Evolutionary conservation across 2,329 filamentous ascomycete genomes (phyloP), one percentile per base, ranked within the genome.

Genomic region (Diaporthe australafricana): DNA sequence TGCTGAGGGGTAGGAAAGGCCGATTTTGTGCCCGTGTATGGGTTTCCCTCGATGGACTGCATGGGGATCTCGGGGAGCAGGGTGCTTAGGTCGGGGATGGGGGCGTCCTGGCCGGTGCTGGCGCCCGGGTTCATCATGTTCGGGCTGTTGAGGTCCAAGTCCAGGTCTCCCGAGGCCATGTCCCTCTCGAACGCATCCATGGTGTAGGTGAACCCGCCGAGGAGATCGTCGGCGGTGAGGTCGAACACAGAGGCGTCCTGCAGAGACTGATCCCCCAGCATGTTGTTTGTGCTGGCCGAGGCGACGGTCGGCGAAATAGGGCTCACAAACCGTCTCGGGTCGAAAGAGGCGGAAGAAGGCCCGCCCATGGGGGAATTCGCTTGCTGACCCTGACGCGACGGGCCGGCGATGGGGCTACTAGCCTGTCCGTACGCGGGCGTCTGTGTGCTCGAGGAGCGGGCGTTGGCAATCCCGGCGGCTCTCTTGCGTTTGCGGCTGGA

Each of bases 31-130:
- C 27, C 65, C 3, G 65, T 30, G 42, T 50, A 50, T 14, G 25
- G 32, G 32, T 50, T 16, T 12, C 17, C 12, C 53, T 69, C 53
- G 17, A 60, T 17, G 14, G 67, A 69, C 53, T 50, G 53, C 5
- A 69, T 0, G 16, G 53, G 67, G 12, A 38, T 2, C 14, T 69
- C 32, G 2, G 53, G 42, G 14, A 60, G 9, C 2, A 60, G 17
- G 1, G 40, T 11, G 22, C 9, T 22, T 2, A 27, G 6, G 6
- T 50, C 16, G 9, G 52, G 38, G 14, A 47, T 11, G n/a, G 6
- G 12, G 4, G 40, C 7, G 42, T 12, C 27, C 50, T 25, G 65
- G n/a, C 14, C 40, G 9, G 5, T 6, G 30, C 11, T 32, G 27
- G 2, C 9, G 45, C 12, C 27, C 14, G 12, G 12, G 2, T 30